Percentiles rank a stretch among this genome's conserved stretches.
These are phyloP conservation scores for Chrysoporthe puriensis DNA, from an alignment of 2,329 filamentous ascomycete genomes.

Conservation along the genomic window DNA sequence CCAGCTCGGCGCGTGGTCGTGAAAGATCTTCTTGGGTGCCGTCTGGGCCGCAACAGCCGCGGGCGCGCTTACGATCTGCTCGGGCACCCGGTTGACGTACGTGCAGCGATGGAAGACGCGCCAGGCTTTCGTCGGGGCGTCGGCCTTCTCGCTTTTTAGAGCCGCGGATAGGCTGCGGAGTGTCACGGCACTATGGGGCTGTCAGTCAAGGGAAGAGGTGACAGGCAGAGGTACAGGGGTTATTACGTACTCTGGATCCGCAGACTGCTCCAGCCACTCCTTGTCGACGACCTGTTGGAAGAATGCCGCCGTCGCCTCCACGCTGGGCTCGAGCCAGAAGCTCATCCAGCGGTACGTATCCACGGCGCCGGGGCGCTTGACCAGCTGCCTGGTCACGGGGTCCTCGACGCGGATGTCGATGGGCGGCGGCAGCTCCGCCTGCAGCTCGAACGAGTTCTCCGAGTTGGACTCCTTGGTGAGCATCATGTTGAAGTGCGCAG, in stretches of 20 bases:
- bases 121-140: neutral
- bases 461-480: constrained; percentile 1
- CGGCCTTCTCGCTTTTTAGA: neutral
- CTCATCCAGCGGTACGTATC: constrained; percentile 3
- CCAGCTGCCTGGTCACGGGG: neutral
- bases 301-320: neutral
- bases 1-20: constrained; percentile 1
- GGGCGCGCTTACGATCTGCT: neutral
- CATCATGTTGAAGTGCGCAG: constrained; percentile 1
- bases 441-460: neutral
- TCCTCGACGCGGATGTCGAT: neutral
- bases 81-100: neutral
- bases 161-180: neutral
- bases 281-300: constrained; percentile 1
- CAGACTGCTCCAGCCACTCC: neutral
- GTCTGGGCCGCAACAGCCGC: neutral
- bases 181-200: neutral
- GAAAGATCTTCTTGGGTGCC: neutral
- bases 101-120: constrained; percentile 1
- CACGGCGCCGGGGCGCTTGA: neutral
- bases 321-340: neutral
- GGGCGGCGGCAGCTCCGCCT: neutral
- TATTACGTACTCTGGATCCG: neutral
- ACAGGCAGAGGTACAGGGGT: too few species aligned
- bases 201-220: neutral